Evolutionary conservation across 202 grass and related monocot species (phyloP).

Genomic region (Schoenoplectus triqueter): DNA sequence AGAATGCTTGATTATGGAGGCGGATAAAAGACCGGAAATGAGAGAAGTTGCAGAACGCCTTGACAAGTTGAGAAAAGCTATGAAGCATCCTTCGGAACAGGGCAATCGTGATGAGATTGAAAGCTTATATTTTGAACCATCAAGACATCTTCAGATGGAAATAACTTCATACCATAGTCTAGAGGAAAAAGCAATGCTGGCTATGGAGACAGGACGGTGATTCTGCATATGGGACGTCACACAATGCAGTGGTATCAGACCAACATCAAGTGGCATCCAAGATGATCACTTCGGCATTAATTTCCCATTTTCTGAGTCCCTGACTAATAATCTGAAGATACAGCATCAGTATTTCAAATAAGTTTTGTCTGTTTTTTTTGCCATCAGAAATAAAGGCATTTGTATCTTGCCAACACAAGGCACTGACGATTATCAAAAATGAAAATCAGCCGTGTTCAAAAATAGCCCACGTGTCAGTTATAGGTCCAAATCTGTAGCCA

Average conservation of each 20-base stretch:
- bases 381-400: no score
- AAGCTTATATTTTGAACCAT: constrained; percentile 12
- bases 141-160: neutral
- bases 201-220: constrained; percentile 13
- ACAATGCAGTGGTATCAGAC: neutral
- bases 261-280: no score
- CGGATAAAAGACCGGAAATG: constrained; percentile 53
- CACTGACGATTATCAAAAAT: no score
- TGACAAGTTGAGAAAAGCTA: constrained; percentile 39
- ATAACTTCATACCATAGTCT: constrained; percentile 7
- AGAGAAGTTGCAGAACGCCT: constrained; percentile 37
- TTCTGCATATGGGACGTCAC: neutral
- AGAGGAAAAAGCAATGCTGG: constrained; percentile 16
- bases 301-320: no score
- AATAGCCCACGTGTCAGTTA: no score
- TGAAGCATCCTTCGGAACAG: constrained; percentile 45
- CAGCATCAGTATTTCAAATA: no score
- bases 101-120: constrained; percentile 3
- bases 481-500: no score
- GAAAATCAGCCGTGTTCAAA: no score
- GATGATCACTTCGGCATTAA: no score
- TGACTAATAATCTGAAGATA: no score
- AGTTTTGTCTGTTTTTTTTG: no score
- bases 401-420: no score
- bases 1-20: constrained; percentile 55